Percentiles rank a stretch among this genome's conserved stretches.
These are phyloP conservation scores for Phytophthora hybrid DNA, from an alignment of 352 stramenopile species.

Conservation along the genomic window DNA sequence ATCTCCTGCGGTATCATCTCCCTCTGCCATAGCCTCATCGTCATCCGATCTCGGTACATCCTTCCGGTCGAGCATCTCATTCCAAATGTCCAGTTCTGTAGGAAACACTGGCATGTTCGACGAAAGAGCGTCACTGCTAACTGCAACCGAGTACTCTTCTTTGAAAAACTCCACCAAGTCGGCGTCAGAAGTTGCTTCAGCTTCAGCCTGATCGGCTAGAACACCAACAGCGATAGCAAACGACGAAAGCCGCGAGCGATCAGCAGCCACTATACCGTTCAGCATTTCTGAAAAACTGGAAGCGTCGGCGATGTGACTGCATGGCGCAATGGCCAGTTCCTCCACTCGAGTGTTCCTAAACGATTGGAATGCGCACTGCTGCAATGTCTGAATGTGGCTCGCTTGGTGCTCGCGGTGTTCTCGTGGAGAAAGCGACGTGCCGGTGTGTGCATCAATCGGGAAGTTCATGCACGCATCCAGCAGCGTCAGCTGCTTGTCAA, in stretches of 20 bases:
- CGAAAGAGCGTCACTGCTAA: conserved; percentile 17
- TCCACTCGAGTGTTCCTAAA: conserved; percentile 62
- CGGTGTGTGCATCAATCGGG: conserved; percentile 88
- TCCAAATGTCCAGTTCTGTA: conserved; percentile 92
- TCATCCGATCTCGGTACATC: conserved; percentile 7
- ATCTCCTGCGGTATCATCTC: not conserved
- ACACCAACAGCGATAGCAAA: conserved; percentile 63
- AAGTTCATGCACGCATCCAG: conserved; percentile 79
- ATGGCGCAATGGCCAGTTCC: conserved; percentile 64
- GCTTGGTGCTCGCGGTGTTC: conserved; percentile 63
- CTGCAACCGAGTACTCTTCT: conserved; percentile 60
- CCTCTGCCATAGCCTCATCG: conserved; percentile 14
- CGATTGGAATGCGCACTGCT: conserved; percentile 65
- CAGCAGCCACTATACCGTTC: conserved; percentile 35
- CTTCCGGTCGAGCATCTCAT: conserved; percentile 53
- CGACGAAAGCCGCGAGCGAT: conserved; percentile 42
- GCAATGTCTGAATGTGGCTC: conserved; percentile 72
- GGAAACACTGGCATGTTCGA: conserved; percentile 62
- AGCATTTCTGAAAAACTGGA: conserved; percentile 58
- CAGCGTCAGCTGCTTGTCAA: conserved; percentile 73
- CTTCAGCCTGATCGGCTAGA: conserved; percentile 47
- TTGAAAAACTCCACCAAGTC: conserved; percentile 66
- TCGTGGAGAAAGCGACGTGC: conserved; percentile 55
- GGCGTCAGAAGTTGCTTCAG: conserved; percentile 35
- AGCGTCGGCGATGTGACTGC: conserved; percentile 56